phyloP scores from a whole-genome alignment of 768 basidiomycete species.

The Hygrocybe coccinea region DNA sequence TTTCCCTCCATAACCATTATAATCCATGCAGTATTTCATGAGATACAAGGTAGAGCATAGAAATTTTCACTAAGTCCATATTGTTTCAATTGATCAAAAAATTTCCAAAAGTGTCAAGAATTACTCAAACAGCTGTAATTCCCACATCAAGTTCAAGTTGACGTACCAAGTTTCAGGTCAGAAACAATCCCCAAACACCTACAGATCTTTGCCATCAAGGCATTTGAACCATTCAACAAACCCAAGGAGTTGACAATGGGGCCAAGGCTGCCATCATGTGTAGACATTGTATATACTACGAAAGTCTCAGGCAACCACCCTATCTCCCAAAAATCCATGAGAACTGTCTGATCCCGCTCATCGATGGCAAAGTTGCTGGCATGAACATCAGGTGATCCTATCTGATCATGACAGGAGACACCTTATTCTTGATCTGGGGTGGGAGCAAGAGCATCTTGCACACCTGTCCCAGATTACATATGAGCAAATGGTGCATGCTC shows the following conservation, averaged over 20 bases:
- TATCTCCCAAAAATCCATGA: slow-evolving; percentile 25
- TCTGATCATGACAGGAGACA: slow-evolving; percentile 13
- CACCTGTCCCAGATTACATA: slow-evolving; percentile 10
- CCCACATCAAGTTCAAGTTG: slow-evolving; percentile 10
- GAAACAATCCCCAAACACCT: slow-evolving; percentile 7
- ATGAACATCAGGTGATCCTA: slow-evolving; percentile 24
- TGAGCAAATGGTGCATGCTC: slow-evolving; percentile 11
- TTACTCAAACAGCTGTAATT: too few species aligned
- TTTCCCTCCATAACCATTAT: too few species aligned
- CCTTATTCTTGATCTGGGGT: not conserved
- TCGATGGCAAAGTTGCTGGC: slow-evolving; percentile 26
- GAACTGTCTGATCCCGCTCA: slow-evolving; percentile 18
- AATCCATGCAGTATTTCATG: too few species aligned
- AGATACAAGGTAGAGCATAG: too few species aligned
- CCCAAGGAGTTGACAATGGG: slow-evolving; percentile 8
- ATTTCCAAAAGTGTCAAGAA: too few species aligned
- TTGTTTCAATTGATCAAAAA: too few species aligned
- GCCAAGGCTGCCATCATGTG: not conserved
- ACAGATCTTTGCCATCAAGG: slow-evolving; percentile 5
- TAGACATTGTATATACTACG: slow-evolving; percentile 6
- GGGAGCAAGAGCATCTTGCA: slow-evolving; percentile 4
- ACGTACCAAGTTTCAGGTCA: slow-evolving; percentile 11
- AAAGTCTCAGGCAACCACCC: slow-evolving; percentile 25
- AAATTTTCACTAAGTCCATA: too few species aligned
- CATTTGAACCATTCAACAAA: slow-evolving; percentile 6